Evolutionary conservation across 257 asterid genomes (phyloP), one percentile per base, ranked within the genome.

Genomic region (Solanum medicagineum): DNA sequence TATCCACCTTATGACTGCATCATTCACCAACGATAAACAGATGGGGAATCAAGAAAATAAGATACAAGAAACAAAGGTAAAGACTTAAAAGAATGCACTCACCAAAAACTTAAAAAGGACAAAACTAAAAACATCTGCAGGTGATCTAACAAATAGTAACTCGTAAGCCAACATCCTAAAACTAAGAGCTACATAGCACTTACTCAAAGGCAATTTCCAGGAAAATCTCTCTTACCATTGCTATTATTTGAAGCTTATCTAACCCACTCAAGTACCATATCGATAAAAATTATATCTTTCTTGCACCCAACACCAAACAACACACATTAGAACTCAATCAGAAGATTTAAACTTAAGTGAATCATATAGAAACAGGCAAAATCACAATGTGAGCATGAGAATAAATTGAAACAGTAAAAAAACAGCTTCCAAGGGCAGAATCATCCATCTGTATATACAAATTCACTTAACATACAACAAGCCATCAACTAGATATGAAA

Each of bases 1-100:
- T 5, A 84, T 63, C 19, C 65, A 81, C 69, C 84, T 91, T 86
- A 80, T 85, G 66, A 65, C 83, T 79, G 65, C 83, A 79, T 51
- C 49, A 79, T 26, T 53, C 29, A 79, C 49, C 83, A 53, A 16
- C 1, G 19, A 53, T 36, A 36, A 32, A 79, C 11, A 53, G 65
- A 77, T 1, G 1, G 20, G 15, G 60, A 75, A 75, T 14, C 4
- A 53, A 53, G 65, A 77, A 17, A 40, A 16, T 79, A 26, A 26
- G 26, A 53, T 77, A 10, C 65, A 1, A 15, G 82, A 77, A 47
- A 51, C 42, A 24, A 51, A 77, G 3, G 53, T 14, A 15, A 40
- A 79, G 24, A 8, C 63, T 53, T 51, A 1, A 75, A 75, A 14
- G 60, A 22, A 49, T 63, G 20, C 22, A 51, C 45, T 24, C 40